These are phyloP conservation scores for Cladosporium cucumerinum DNA, from an alignment of 2,329 filamentous ascomycete genomes.

Conservation along the genomic window DNA sequence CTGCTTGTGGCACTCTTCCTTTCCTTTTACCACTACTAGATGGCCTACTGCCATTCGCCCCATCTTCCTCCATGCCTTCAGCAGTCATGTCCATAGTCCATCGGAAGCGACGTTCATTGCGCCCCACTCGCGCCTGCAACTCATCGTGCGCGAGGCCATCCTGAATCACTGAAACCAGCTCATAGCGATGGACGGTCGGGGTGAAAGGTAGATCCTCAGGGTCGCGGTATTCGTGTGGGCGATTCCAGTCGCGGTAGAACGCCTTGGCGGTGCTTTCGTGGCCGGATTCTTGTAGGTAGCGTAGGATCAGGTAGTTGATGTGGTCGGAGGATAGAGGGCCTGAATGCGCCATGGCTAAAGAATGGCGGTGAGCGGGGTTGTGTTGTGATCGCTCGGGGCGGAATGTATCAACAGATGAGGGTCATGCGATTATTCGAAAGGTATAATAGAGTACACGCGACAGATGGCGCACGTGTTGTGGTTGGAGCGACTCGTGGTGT, in stretches of 20 bases:
- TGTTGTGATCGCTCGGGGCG: neutral
- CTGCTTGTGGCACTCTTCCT: conserved; percentile 12
- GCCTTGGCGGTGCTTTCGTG: conserved; percentile 47
- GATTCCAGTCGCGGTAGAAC: conserved; percentile 60
- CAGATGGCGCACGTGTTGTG: conserved; percentile 2
- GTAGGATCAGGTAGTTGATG: conserved; percentile 68
- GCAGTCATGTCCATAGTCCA: conserved; percentile 22
- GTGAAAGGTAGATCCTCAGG: conserved; percentile 61
- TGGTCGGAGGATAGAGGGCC: conserved; percentile 56
- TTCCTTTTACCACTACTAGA: conserved; percentile 24
- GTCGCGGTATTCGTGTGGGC: conserved; percentile 41
- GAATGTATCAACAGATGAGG: neutral
- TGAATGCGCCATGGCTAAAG: conserved; percentile 36
- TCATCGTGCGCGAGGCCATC: conserved; percentile 56
- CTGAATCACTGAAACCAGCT: conserved; percentile 60
- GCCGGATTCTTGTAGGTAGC: conserved; percentile 47
- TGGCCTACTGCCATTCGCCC: conserved; percentile 17
- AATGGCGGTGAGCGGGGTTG: neutral
- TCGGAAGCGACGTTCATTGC: conserved; percentile 25
- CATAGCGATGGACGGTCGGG: conserved; percentile 55
- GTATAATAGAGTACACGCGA: neutral
- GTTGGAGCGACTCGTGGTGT: neutral
- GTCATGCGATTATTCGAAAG: neutral
- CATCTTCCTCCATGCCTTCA: conserved; percentile 23
- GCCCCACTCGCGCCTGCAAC: conserved; percentile 26